Conservation (phyloP, 1,284 basidiomycete genomes). For the Puccinia brachypodii region DNA sequence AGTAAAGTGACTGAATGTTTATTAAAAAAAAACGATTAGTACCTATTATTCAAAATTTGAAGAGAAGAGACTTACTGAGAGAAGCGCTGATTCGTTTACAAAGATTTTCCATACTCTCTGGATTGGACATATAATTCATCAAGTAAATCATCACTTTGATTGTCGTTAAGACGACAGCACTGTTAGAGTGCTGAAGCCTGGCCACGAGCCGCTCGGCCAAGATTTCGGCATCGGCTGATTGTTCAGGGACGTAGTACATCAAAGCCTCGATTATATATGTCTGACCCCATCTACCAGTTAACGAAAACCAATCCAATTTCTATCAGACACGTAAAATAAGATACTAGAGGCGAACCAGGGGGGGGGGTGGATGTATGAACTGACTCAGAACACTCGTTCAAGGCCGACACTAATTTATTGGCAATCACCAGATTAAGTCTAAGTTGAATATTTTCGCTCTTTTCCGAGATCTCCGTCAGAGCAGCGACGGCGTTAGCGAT, state of each 20-base stretch:
- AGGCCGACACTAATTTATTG: constrained; percentile 76
- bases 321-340: not conserved
- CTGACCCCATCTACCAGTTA: constrained; percentile 80
- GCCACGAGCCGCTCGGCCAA: constrained; percentile 91
- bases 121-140: constrained; percentile 98
- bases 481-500: constrained; percentile 92
- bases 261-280: constrained; percentile 96
- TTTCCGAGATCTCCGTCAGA: constrained; percentile 84
- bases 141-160: constrained; percentile 94
- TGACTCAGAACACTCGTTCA: constrained; percentile 88
- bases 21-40: not conserved
- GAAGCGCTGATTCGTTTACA: constrained; percentile 68
- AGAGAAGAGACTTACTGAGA: constrained; percentile 65
- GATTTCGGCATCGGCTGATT: constrained; percentile 82
- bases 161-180: constrained; percentile 88
- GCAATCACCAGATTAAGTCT: constrained; percentile 78
- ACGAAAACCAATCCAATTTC: not conserved
- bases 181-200: constrained; percentile 87
- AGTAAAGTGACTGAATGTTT: constrained; percentile 75
- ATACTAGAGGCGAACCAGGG: not conserved
- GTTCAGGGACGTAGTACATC: constrained; percentile 86
- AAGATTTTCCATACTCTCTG: constrained; percentile 61
- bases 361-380: constrained; percentile 54
- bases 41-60: not conserved
- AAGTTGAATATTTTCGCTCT: constrained; percentile 80